A percentile compares a stretch with the other conserved stretches of the same genome.
phyloP scores from a whole-genome alignment of 2,329 filamentous ascomycete species.

The Pseudogymnoascus sp. region DNA sequence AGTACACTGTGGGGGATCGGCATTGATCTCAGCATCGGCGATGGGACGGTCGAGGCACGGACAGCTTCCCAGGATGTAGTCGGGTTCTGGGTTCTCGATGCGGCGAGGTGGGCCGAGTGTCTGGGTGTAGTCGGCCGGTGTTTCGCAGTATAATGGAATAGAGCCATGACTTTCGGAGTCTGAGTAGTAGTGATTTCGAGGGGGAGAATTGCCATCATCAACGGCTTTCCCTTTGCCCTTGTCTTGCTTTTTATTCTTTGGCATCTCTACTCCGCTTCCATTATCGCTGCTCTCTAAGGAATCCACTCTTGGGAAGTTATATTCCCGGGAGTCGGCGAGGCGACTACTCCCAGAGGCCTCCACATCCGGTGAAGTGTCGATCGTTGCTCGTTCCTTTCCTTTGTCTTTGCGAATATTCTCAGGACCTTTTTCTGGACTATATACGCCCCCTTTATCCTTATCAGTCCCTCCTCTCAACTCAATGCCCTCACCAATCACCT shows the following conservation, averaged over 20 bases:
- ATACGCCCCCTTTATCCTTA: neutral
- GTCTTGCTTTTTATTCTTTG: neutral
- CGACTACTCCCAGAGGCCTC: neutral
- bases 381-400: neutral
- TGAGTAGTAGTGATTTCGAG: neutral
- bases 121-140: neutral
- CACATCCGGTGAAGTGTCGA: neutral
- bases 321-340: too few relatives aligned
- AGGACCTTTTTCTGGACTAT: neutral
- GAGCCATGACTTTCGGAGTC: neutral
- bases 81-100: neutral
- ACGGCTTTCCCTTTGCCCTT: neutral
- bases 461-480: neutral
- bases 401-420: neutral
- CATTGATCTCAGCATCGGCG: neutral
- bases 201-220: neutral
- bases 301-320: too few relatives aligned
- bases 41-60: neutral
- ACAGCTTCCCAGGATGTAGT: neutral
- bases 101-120: neutral
- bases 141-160: neutral
- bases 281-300: too few relatives aligned
- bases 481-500: neutral
- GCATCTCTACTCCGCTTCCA: neutral
- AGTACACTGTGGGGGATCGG: neutral